These are phyloP conservation scores for Phialocephala subalpina DNA, from an alignment of 2,329 filamentous ascomycete species.

Conservation along the genomic window DNA sequence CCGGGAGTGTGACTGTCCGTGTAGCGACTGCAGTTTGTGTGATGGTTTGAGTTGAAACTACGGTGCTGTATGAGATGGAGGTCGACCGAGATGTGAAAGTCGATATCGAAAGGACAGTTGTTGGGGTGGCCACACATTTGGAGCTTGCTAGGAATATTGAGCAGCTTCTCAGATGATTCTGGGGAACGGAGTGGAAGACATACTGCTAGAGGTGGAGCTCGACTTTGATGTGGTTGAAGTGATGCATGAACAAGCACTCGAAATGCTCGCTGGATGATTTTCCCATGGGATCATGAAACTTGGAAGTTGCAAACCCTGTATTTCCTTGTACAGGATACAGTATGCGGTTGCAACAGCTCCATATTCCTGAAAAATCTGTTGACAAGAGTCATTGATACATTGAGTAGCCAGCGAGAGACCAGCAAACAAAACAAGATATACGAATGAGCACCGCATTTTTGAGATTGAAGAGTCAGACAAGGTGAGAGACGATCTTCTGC, in stretches of 20 bases:
- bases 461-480: too few species aligned
- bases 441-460: conserved; percentile 3
- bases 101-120: neutral
- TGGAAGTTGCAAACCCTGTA: neutral
- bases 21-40: neutral
- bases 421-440: neutral
- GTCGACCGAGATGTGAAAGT: neutral
- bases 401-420: conserved; percentile 4
- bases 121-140: conserved; percentile 4
- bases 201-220: neutral
- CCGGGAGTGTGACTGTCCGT: neutral
- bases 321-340: neutral
- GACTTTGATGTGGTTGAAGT: neutral
- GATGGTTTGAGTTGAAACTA: neutral
- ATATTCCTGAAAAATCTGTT: conserved; percentile 7
- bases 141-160: neutral
- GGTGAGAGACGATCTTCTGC: neutral
- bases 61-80: too few species aligned
- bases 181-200: neutral
- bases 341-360: conserved; percentile 4
- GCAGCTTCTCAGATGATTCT: neutral
- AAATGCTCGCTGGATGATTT: conserved; percentile 5
- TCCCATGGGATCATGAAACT: conserved; percentile 3
- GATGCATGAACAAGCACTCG: conserved; percentile 10
- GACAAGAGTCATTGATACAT: conserved; percentile 1